Base-by-base conservation (phyloP, 495 filamentous ascomycete genomes). In the Trichoderma virens region DNA sequence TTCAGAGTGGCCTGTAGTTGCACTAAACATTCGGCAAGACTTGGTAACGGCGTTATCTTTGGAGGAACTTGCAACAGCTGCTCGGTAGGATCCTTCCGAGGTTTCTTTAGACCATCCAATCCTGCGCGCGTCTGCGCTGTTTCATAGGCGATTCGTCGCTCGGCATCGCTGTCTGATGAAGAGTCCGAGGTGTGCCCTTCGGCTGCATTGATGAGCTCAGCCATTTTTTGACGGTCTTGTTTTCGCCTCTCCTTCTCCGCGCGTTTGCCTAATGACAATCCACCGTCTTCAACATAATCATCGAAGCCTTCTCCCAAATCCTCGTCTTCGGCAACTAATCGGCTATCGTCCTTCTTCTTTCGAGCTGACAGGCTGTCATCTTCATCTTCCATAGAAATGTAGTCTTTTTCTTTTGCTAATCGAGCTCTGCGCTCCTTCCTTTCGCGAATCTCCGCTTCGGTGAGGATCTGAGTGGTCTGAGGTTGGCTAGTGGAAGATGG, bases 241-340 rank as follows among this genome's bases (percentile, higher is more conserved):
- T 78, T 79, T 31, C 83, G 80, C 25, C 89, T 86, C 63, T 90
- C 90, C n/a, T 84, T 82, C 75, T 95, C 90, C 4, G 92, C 91
- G 65, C 88, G 88, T 68, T 81, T 84, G 45, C 92, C 90, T 0
- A 98, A 81, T 2, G 90, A 82, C 13, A 97, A 84, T 32, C 83
- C 83, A 18, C 88, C 92, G 71, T 97, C 93, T 23, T 92, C 88
- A 18, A 93, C 88, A 67, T 90, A 96, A 65, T 96, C 91, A 62
- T 96, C 93, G 71, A 96, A 97, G 3, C 92, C 92, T 76, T 98
- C 94, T 34, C 87, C 88, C n/a, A 97, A 84, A 70, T 97, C 91
- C 70, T 98, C 94, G 70, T 97, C 93, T 62, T 96, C 92, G 30
- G 82, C 81, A 4, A 91, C 82, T 9, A 97, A 82, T n/a, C 94